These are phyloP conservation scores for Puya raimondii DNA, from an alignment of 176 grass and related monocot genomes.

Conservation along the genomic window DNA sequence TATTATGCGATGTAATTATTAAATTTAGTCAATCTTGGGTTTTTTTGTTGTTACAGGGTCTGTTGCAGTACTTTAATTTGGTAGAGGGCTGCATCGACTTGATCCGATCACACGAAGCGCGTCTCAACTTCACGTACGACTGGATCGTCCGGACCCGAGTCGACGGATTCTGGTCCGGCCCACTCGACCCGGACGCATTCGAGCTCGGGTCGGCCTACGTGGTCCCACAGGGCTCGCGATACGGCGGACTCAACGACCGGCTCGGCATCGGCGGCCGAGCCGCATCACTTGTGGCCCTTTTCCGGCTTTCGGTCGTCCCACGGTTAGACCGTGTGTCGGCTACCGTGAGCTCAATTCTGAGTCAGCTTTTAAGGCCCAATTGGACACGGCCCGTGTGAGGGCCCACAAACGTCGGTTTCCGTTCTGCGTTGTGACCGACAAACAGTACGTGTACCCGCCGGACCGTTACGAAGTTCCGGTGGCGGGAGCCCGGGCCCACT, in stretches of 20 bases:
- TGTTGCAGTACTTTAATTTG: conserved; percentile 69
- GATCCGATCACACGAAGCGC: conserved; percentile 41
- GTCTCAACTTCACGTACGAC: conserved; percentile 45
- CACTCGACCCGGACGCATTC: conserved; percentile 16
- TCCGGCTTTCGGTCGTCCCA: conserved; percentile 44
- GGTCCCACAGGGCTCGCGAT: conserved; percentile 53
- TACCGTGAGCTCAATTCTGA: conserved; percentile 57
- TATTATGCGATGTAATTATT: conserved; percentile 1
- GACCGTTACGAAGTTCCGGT: conserved; percentile 38
- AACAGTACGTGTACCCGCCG: conserved; percentile 45
- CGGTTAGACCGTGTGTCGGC: conserved; percentile 24
- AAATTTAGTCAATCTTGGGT: background rate
- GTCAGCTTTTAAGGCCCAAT: conserved; percentile 53
- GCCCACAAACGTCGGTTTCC: conserved; percentile 27
- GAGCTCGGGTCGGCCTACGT: conserved; percentile 19
- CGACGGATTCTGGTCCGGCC: conserved; percentile 54
- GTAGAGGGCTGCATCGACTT: conserved; percentile 75
- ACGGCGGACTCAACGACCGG: conserved; percentile 74
- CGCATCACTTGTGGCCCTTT: conserved; percentile 33
- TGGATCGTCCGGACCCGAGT: conserved; percentile 73
- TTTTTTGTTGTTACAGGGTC: conserved; percentile 27
- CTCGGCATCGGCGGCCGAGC: conserved; percentile 33
- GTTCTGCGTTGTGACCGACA: conserved; percentile 64
- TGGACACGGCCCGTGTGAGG: conserved; percentile 4
- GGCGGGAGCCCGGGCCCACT: conserved; percentile 46